Percentiles rank a stretch among this genome's conserved stretches.
phyloP scores from a whole-genome alignment of 306 rosid species.

The Vigna unguiculata region DNA sequence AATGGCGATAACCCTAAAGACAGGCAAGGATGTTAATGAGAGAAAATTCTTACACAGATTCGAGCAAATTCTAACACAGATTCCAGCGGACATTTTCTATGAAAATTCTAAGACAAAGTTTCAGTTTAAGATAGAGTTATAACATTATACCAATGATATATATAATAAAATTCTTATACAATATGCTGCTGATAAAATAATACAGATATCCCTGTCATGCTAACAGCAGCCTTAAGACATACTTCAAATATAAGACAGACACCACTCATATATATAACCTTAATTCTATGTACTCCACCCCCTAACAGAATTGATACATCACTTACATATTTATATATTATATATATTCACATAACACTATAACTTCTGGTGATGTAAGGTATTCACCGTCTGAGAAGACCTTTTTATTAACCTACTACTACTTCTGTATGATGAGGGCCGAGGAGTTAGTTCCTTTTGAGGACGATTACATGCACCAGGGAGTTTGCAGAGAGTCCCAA shows the following conservation, averaged over 20 bases:
- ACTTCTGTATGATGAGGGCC: not conserved
- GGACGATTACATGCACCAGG: slow-evolving; percentile 60
- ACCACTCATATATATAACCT: not conserved
- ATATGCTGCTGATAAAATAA: too few relatives aligned
- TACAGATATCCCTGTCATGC: too few relatives aligned
- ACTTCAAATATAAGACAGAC: not conserved
- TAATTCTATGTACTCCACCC: not conserved
- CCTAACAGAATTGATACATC: not conserved
- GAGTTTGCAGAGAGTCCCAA: slow-evolving; percentile 61
- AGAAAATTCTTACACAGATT: too few relatives aligned
- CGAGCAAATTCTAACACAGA: too few relatives aligned
- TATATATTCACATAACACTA: not conserved
- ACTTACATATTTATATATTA: too few relatives aligned
- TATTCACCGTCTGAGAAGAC: not conserved
- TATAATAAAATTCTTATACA: too few relatives aligned
- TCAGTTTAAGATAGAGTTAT: too few relatives aligned
- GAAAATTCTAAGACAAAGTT: too few relatives aligned
- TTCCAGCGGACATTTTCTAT: too few relatives aligned
- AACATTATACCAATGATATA: too few relatives aligned
- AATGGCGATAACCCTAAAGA: too few relatives aligned
- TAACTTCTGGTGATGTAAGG: not conserved
- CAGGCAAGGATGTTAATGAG: too few relatives aligned
- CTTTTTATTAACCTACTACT: not conserved
- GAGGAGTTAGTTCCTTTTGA: not conserved
- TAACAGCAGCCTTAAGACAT: not conserved